Conservation (phyloP, 305 asterid species). For the Lippia alba region DNA sequence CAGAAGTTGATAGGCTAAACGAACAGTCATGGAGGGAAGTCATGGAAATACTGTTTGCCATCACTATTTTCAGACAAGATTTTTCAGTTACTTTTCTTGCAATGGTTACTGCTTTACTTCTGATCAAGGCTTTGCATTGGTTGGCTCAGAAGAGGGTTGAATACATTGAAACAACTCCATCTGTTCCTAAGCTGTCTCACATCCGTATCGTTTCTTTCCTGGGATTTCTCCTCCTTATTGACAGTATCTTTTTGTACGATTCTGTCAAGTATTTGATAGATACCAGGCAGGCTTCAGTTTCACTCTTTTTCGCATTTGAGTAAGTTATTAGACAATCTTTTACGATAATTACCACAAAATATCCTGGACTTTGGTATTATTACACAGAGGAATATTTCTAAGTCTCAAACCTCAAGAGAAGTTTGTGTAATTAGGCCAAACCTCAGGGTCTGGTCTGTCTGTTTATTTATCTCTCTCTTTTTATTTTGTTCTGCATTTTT, state of each 20-base stretch:
- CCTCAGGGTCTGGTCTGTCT: no score
- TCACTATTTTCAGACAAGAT: constrained; percentile 93
- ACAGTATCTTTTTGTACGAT: constrained; percentile 68
- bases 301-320: constrained; percentile 93
- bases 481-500: constrained; percentile 3
- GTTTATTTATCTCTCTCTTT: background rate
- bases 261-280: constrained; percentile 65
- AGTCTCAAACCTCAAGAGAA: no score
- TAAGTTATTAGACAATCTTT: constrained; percentile 42
- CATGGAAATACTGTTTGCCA: constrained; percentile 95
- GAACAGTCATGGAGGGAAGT: constrained; percentile 96
- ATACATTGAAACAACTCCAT: constrained; percentile 91
- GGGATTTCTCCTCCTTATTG: constrained; percentile 87
- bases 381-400: no score
- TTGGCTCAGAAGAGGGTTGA: constrained; percentile 97
- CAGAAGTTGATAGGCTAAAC: constrained; percentile 94
- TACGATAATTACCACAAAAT: no score
- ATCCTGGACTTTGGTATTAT: no score
- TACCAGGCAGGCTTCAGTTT: constrained; percentile 87
- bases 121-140: constrained; percentile 97
- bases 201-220: constrained; percentile 81
- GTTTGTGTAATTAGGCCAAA: no score
- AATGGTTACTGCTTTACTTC: constrained; percentile 82
- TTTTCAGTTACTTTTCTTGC: constrained; percentile 84
- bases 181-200: constrained; percentile 79